Conservation (phyloP, 495 filamentous ascomycete genomes). For the Chaetomium tenue region DNA sequence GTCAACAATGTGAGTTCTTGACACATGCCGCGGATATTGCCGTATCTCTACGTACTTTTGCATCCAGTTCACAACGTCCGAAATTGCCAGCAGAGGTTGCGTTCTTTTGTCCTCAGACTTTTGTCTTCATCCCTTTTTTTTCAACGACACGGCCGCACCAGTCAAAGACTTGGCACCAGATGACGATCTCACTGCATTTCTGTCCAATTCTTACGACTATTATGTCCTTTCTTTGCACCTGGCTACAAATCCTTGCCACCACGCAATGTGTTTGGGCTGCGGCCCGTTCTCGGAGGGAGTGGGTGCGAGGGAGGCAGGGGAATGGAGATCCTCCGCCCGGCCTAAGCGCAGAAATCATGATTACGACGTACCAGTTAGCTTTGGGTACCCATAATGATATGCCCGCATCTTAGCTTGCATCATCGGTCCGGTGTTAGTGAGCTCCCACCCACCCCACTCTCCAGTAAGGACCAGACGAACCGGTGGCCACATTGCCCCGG, state of each 20-base stretch:
- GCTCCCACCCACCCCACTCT: background rate
- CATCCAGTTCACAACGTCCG: too few relatives aligned
- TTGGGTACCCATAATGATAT: background rate
- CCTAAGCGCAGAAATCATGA: background rate
- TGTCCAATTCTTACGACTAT: background rate
- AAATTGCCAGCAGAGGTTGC: too few relatives aligned
- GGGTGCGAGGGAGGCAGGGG: background rate
- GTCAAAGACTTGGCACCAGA: background rate
- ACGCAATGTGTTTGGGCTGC: background rate
- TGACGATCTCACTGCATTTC: background rate
- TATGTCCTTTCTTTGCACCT: background rate
- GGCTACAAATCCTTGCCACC: background rate
- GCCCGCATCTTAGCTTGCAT: background rate
- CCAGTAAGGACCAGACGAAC: background rate
- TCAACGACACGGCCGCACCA: background rate
- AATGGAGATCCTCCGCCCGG: background rate
- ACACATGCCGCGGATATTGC: background rate
- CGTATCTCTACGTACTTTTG: background rate
- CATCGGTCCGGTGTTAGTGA: background rate
- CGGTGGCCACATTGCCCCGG: background rate
- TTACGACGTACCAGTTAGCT: background rate
- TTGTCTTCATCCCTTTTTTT: background rate
- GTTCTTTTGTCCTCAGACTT: background rate
- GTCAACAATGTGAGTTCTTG: conserved; percentile 23
- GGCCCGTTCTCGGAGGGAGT: background rate